A percentile compares a stretch with the other conserved stretches of the same genome.
Conservation (phyloP, 208 protist genomes). For the Crithidia acanthocephali region DNA sequence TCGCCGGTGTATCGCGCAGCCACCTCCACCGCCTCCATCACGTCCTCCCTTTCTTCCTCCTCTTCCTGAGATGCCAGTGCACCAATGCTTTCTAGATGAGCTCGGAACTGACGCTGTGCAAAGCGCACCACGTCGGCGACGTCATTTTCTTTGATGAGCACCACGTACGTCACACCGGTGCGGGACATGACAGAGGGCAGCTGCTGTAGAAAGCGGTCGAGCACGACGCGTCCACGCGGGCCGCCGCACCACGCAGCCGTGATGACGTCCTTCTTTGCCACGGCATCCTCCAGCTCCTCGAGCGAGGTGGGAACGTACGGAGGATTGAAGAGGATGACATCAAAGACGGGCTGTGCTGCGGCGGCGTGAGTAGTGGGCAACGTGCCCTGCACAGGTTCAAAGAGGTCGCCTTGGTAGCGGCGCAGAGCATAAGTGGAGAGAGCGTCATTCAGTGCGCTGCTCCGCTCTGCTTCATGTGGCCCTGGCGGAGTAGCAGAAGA, state of each 20-base stretch:
- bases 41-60: constrained; percentile 11
- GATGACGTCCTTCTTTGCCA: constrained; percentile 59
- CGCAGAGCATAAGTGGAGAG: constrained; percentile 23
- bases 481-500: background rate
- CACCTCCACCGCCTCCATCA: constrained; percentile 43
- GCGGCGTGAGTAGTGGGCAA: background rate
- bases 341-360: constrained; percentile 32
- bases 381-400: constrained; percentile 4
- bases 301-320: constrained; percentile 89
- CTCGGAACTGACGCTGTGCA: constrained; percentile 46
- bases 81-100: constrained; percentile 7
- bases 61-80: background rate
- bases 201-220: constrained; percentile 73
- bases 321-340: constrained; percentile 89
- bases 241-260: constrained; percentile 90
- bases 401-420: constrained; percentile 36
- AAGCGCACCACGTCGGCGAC: constrained; percentile 54
- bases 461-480: background rate
- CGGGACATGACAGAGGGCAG: constrained; percentile 59
- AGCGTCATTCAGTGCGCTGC: background rate
- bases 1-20: constrained; percentile 86
- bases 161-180: constrained; percentile 63
- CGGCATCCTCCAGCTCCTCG: constrained; percentile 71
- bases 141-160: constrained; percentile 87
- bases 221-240: constrained; percentile 76